These are phyloP conservation scores for Pelargonium fulgidum DNA, from an alignment of 441 rosid species.

Conservation along the genomic window DNA sequence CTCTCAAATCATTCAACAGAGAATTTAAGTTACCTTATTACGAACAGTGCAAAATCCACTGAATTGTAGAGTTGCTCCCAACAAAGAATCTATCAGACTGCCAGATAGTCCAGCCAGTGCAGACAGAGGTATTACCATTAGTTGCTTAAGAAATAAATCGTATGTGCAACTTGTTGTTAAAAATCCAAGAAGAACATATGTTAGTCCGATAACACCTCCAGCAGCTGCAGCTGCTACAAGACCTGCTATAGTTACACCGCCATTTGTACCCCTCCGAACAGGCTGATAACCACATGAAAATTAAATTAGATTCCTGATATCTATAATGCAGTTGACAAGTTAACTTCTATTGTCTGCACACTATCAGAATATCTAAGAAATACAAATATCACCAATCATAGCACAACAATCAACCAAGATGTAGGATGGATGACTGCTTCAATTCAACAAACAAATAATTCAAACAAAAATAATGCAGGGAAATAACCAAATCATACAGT, in stretches of 20 bases:
- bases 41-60: conserved; percentile 89
- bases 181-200: conserved; percentile 56
- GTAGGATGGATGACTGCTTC: neutral
- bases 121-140: conserved; percentile 58
- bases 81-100: conserved; percentile 69
- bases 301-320: conserved; percentile 13
- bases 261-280: conserved; percentile 83
- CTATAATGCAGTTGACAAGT: neutral
- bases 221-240: conserved; percentile 77
- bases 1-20: neutral
- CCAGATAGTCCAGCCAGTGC: conserved; percentile 68
- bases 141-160: conserved; percentile 57
- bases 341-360: conserved; percentile 10
- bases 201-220: conserved; percentile 60
- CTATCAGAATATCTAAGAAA: conserved; percentile 2
- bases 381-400: neutral
- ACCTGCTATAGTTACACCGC: conserved; percentile 78
- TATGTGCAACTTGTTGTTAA: conserved; percentile 52
- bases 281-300: conserved; percentile 41
- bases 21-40: conserved; percentile 49
- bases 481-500: conserved; percentile 1
- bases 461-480: neutral
- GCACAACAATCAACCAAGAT: neutral
- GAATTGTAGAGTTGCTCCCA: conserved; percentile 88
- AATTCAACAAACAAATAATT: neutral